phyloP scores from a whole-genome alignment of 768 basidiomycete genomes.

The Boletus rubescentipes region DNA sequence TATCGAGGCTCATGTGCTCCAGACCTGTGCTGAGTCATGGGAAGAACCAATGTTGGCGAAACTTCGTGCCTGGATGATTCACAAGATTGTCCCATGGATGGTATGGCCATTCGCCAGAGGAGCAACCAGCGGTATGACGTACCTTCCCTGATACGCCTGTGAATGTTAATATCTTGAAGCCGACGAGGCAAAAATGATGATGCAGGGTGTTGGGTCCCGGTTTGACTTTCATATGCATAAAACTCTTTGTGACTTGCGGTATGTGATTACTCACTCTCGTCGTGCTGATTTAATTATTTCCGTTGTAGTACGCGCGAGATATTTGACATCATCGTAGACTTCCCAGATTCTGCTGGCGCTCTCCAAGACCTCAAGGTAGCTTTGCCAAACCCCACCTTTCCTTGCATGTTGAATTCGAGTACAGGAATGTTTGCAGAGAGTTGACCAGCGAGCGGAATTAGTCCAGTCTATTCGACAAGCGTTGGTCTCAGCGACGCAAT shows the following conservation, averaged over 20 bases:
- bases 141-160: slow-evolving; percentile 3
- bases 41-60: slow-evolving; percentile 57
- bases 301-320: slow-evolving; percentile 70
- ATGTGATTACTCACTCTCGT: slow-evolving; percentile 21
- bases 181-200: slow-evolving; percentile 68
- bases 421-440: slow-evolving; percentile 76
- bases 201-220: slow-evolving; percentile 74
- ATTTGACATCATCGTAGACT: slow-evolving; percentile 95
- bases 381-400: background rate
- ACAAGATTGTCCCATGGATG: slow-evolving; percentile 85
- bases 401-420: background rate
- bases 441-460: slow-evolving; percentile 75
- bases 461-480: slow-evolving; percentile 77
- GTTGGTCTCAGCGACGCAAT: slow-evolving; percentile 39
- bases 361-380: slow-evolving; percentile 80
- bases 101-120: slow-evolving; percentile 72
- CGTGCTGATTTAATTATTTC: background rate
- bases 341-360: slow-evolving; percentile 82
- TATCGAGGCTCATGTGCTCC: slow-evolving; percentile 72
- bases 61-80: slow-evolving; percentile 74
- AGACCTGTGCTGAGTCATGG: slow-evolving; percentile 71
- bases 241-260: slow-evolving; percentile 85
- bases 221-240: slow-evolving; percentile 95
- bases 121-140: slow-evolving; percentile 50
- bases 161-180: slow-evolving; percentile 37